Evolutionary conservation across 1,284 basidiomycete species (phyloP), one percentile per base, ranked within the genome.

Genomic region (Mycena sp.): DNA sequence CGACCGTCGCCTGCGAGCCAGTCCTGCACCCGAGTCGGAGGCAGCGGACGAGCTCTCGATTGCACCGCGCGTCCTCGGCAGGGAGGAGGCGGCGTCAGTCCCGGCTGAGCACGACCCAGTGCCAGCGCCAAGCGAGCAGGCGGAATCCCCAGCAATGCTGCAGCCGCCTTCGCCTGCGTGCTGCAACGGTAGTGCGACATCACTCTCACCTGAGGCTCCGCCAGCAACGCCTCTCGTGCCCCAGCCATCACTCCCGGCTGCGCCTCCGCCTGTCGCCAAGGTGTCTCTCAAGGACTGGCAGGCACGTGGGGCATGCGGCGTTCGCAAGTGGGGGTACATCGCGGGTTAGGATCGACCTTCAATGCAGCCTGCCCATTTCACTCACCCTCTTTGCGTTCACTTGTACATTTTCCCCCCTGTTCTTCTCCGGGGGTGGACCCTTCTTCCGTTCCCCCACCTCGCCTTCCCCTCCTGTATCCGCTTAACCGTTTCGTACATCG

Each of bases 221-320:
- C 56, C 44, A 41, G 56, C 68, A n/a, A 52, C 50, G 30, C n/a
- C 66, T n/a, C 70, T 62, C 50, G 65, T 22, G 34, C 65, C 64
- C 22, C 65, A 67, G 22, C 70, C 65, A n/a, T 50, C 65, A n/a
- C 70, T 10, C 25, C 65, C 65, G 8, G 54, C 65, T 38, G 44
- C 62, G 9, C 69, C 64, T 39, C 52, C 65, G 38, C 70, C 64
- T n/a, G 60, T 63, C 34, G 57, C 30, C 39, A 68, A 68, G 59
- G 44, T 69, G n/a, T 46, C 62, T n/a, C 54, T 72, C 14, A 64
- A 65, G 56, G 63, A 69, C 38, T 69, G 67, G 62, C 62, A 56
- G 48, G 67, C 63, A 30, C 67, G 69, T 25, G 25, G 52, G 52
- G 52, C 52, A 55, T 55, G 52, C 52, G 11, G 52, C 52, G 52